Evolutionary conservation across 1,284 basidiomycete species (phyloP).

Genomic region (Schizopora paradoxa): DNA sequence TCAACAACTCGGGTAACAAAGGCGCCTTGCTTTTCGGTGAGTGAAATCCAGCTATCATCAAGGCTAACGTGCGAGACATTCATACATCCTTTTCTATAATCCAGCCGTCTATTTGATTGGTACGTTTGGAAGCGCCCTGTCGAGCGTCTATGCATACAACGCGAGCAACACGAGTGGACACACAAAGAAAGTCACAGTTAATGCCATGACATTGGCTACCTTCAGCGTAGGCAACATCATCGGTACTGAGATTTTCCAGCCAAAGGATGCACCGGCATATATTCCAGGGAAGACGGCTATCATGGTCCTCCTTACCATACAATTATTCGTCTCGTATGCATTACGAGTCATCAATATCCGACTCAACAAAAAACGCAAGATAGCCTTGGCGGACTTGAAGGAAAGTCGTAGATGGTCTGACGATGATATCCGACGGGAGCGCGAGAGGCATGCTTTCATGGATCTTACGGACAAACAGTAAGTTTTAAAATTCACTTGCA

Average conservation of each 20-base stretch:
- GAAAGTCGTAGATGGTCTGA: slow-evolving; percentile 49
- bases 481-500: slow-evolving; percentile 21
- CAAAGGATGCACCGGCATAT: slow-evolving; percentile 56
- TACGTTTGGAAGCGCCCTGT: slow-evolving; percentile 56
- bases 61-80: neutral
- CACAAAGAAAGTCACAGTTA: slow-evolving; percentile 63
- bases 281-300: slow-evolving; percentile 60
- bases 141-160: slow-evolving; percentile 60
- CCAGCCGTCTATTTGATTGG: slow-evolving; percentile 48
- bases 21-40: slow-evolving; percentile 53
- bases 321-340: slow-evolving; percentile 43
- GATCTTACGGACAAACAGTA: slow-evolving; percentile 60
- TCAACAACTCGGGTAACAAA: slow-evolving; percentile 44
- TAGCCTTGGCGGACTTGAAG: slow-evolving; percentile 39
- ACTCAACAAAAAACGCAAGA: slow-evolving; percentile 46
- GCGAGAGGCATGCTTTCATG: slow-evolving; percentile 53
- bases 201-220: slow-evolving; percentile 51
- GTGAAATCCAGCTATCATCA: slow-evolving; percentile 7
- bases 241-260: slow-evolving; percentile 56
- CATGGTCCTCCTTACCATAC: slow-evolving; percentile 48
- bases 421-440: slow-evolving; percentile 47
- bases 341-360: slow-evolving; percentile 52
- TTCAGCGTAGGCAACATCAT: slow-evolving; percentile 57
- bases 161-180: slow-evolving; percentile 61
- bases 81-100: neutral